Evolutionary conservation across 257 asterid genomes (phyloP).

Genomic region (Cordia subcordata): DNA sequence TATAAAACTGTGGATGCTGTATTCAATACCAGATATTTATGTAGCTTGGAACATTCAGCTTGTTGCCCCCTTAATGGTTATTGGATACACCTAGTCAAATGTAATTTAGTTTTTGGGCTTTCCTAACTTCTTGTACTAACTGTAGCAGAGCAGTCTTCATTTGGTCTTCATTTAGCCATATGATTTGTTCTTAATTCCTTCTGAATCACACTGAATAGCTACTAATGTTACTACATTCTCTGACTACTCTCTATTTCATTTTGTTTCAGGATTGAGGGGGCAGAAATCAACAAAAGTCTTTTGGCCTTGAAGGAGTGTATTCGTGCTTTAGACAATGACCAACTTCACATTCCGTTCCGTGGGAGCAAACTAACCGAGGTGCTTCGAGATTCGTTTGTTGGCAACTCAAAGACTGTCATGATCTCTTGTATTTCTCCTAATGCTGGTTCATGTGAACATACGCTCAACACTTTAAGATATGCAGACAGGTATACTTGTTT

Average conservation of each 20-base stretch:
- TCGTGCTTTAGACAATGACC: conserved; percentile 96
- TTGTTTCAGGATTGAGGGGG: conserved; percentile 84
- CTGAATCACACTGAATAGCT: too few species aligned
- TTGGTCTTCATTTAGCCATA: too few species aligned
- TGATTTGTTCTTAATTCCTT: too few species aligned
- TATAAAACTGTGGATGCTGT: too few species aligned
- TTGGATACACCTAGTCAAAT: too few species aligned
- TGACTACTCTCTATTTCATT: neutral
- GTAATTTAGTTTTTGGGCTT: too few species aligned
- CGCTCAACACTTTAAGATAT: conserved; percentile 93
- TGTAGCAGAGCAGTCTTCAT: too few species aligned
- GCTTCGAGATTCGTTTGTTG: conserved; percentile 92
- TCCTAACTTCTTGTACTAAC: too few species aligned
- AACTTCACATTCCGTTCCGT: conserved; percentile 92
- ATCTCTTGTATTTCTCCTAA: conserved; percentile 95
- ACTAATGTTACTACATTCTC: too few species aligned
- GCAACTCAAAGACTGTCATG: conserved; percentile 94
- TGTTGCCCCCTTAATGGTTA: too few species aligned
- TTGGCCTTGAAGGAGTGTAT: conserved; percentile 93
- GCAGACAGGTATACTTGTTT: conserved; percentile 59
- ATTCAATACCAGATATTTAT: too few species aligned
- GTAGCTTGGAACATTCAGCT: too few species aligned
- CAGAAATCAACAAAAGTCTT: conserved; percentile 95
- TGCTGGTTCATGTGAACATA: conserved; percentile 96
- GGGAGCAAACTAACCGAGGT: conserved; percentile 99